Evolutionary conservation across 257 asterid genomes (phyloP).

Genomic region (Eustoma russellianum): DNA sequence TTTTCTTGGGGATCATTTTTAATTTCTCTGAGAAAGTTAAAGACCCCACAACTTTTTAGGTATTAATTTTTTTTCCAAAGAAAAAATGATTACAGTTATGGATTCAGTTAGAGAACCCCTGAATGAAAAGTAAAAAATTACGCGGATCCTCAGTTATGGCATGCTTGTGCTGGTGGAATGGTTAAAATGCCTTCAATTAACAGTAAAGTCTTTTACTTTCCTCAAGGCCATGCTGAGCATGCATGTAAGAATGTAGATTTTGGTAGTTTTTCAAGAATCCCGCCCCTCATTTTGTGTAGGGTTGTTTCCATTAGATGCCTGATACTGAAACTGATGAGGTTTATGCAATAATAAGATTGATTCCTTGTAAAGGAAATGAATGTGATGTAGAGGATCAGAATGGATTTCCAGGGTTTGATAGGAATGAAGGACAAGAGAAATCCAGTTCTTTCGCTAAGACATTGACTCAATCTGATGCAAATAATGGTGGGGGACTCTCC

Average conservation of each 20-base stretch:
- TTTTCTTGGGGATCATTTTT: too few species aligned
- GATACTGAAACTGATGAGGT: slow-evolving; percentile 71
- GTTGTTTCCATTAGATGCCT: slow-evolving; percentile 40
- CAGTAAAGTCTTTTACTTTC: slow-evolving; percentile 56
- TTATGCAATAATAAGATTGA: slow-evolving; percentile 42
- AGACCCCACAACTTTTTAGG: too few species aligned
- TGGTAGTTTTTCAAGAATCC: slow-evolving; percentile 29
- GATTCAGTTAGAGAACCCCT: slow-evolving; percentile 35
- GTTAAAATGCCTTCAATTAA: slow-evolving; percentile 52
- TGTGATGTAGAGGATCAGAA: slow-evolving; percentile 21
- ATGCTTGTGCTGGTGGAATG: slow-evolving; percentile 91
- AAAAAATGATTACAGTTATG: slow-evolving; percentile 60
- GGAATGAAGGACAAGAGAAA: slow-evolving; percentile 41
- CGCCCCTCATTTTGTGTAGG: slow-evolving; percentile 41
- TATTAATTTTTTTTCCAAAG: not conserved
- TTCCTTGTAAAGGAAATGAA: slow-evolving; percentile 34
- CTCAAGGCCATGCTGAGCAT: slow-evolving; percentile 78
- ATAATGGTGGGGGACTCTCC: slow-evolving; percentile 79
- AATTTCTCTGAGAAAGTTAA: too few species aligned
- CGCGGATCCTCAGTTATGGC: slow-evolving; percentile 76
- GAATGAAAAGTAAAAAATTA: slow-evolving; percentile 40
- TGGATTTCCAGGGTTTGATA: slow-evolving; percentile 28
- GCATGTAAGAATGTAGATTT: slow-evolving; percentile 41
- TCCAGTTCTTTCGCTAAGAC: slow-evolving; percentile 68
- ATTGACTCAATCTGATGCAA: slow-evolving; percentile 74